These are phyloP conservation scores for Naegleria lovaniensis DNA, from an alignment of 208 protist species.

Conservation along the genomic window DNA sequence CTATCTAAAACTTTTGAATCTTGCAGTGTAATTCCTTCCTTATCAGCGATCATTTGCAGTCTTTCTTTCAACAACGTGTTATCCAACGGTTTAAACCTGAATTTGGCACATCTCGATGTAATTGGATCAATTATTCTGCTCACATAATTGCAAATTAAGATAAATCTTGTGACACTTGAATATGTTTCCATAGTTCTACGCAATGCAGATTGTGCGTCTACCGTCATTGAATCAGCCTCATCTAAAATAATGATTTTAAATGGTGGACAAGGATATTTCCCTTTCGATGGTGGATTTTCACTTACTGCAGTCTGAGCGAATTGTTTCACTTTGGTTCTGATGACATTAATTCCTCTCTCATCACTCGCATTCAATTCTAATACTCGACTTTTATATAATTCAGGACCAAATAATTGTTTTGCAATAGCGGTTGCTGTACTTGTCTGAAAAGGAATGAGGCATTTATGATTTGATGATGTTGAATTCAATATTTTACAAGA, in stretches of 20 bases:
- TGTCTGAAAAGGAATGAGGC: background rate
- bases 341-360: constrained; percentile 96
- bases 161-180: constrained; percentile 96
- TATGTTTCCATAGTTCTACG: constrained; percentile 97
- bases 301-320: constrained; percentile 85
- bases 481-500: constrained; percentile 14
- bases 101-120: constrained; percentile 97
- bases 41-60: constrained; percentile 69
- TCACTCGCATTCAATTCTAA: constrained; percentile 99
- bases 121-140: constrained; percentile 97
- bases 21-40: constrained; percentile 70
- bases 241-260: constrained; percentile 99
- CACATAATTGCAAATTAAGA: constrained; percentile 99
- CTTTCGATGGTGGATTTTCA: constrained; percentile 42
- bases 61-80: constrained; percentile 65
- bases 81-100: constrained; percentile 92
- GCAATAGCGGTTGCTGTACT: constrained; percentile 92
- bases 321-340: constrained; percentile 95
- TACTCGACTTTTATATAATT: constrained; percentile 76
- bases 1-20: constrained; percentile 53
- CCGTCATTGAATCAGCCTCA: constrained; percentile 97
- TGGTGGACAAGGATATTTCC: constrained; percentile 61
- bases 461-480: background rate
- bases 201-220: constrained; percentile 94
- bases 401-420: constrained; percentile 90